Percentiles rank a stretch among this genome's conserved stretches.
These are phyloP conservation scores for Parmales sp. DNA, from an alignment of 108 stramenopile genomes.

Conservation along the genomic window DNA sequence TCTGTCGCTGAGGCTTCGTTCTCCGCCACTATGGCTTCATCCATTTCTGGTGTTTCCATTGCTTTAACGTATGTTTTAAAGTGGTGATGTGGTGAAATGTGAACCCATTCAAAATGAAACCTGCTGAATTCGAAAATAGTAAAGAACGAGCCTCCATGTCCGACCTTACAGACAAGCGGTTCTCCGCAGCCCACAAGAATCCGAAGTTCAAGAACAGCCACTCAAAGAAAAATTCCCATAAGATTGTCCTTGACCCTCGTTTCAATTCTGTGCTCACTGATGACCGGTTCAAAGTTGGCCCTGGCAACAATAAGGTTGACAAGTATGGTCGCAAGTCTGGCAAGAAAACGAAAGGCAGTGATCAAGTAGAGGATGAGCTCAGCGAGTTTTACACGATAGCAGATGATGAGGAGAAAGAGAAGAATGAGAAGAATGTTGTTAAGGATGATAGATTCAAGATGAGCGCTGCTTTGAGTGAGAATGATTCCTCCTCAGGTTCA, in stretches of 20 bases:
- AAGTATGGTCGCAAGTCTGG: constrained; percentile 55
- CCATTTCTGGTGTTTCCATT: too few species aligned
- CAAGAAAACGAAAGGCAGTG: constrained; percentile 25
- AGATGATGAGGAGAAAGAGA: constrained; percentile 18
- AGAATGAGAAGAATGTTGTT: background rate
- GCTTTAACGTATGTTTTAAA: too few species aligned
- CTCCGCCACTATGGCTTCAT: too few species aligned
- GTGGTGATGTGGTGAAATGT: too few species aligned
- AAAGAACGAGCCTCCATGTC: too few species aligned
- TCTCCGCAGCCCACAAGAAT: background rate
- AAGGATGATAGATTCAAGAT: background rate
- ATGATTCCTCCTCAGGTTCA: background rate
- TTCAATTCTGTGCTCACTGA: constrained; percentile 70
- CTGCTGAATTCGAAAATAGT: too few species aligned
- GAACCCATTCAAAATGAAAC: too few species aligned
- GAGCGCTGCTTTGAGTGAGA: background rate
- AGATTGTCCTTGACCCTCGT: constrained; percentile 67
- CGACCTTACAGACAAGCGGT: background rate
- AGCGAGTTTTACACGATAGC: background rate
- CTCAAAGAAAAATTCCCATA: constrained; percentile 1
- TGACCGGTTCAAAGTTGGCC: constrained; percentile 28
- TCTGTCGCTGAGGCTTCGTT: too few species aligned
- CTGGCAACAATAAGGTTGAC: background rate
- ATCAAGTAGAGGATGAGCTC: background rate
- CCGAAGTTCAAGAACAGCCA: background rate